Base-by-base conservation (phyloP, 345 rosid species). In the Lepidium aucheri region DNA sequence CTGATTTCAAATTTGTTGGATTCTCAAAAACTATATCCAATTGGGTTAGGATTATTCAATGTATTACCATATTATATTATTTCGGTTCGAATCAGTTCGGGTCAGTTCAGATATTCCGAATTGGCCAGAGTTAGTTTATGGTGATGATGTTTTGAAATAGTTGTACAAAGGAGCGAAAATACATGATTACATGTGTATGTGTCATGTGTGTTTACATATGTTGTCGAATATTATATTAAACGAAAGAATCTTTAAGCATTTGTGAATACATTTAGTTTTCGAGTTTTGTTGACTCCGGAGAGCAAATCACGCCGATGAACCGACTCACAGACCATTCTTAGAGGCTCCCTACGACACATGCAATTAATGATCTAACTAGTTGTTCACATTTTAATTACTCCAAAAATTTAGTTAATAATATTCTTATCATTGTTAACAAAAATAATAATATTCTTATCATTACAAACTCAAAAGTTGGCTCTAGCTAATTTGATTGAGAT, bases 271-370 rank as follows among this genome's bases (percentile, higher is more conserved):
- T 15, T 20, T 35, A 16, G 61, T 56, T 54, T 62, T 62, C 34
- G n/a, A 44, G 32, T 22, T 10, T 43, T 0, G 1, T 22, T 61
- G 46, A 32, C 41, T 62, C 4, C 4, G 47, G 15, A 44, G 69
- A 49, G 69, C 51, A 45, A 54, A 63, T 54, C 36, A 38, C 75
- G 75, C 55, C 58, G 69, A 53, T 18, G 50, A 24, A 71, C 63
- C 63, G 41, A 35, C 56, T 24, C 5, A 62, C 5, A 28, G 14
- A 44, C 41, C 63, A 53, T 35, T 35, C 44, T 39, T 6, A 11
- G 51, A 44, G 46, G 53, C 38, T 67, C 53, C 24, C 46, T 57
- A 8, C 15, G 9, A 2, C 16, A 40, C 62, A 43, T 70, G 41
- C 61, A 70, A n/a, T 53, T 53, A 53, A 17, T 53, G 16, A 43